Conservation (phyloP, 2,329 filamentous ascomycete genomes). For the Alternaria ventricosa region DNA sequence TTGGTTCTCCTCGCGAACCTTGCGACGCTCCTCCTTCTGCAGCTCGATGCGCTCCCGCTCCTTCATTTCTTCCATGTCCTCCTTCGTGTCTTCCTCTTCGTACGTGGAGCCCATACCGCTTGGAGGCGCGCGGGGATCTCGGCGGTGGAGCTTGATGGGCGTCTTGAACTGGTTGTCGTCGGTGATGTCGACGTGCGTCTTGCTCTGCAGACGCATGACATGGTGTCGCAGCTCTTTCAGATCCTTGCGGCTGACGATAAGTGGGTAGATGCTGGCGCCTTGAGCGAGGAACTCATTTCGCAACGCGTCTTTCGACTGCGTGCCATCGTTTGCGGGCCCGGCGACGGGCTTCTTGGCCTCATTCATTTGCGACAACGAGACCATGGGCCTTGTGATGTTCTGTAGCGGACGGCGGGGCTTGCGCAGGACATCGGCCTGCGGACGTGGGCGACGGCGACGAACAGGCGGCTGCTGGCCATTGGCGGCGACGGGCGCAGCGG, state of each 20-base stretch:
- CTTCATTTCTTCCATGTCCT: conserved; percentile 70
- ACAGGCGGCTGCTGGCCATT: conserved; percentile 43
- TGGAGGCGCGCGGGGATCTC: conserved; percentile 75
- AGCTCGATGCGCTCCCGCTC: conserved; percentile 66
- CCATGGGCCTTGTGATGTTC: conserved; percentile 40
- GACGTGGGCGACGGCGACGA: conserved; percentile 43
- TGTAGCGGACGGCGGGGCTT: conserved; percentile 42
- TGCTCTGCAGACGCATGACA: conserved; percentile 77
- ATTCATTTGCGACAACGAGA: conserved; percentile 44
- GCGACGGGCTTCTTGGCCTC: conserved; percentile 24
- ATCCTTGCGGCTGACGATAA: conserved; percentile 83
- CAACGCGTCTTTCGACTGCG: conserved; percentile 29
- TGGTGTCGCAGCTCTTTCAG: conserved; percentile 84
- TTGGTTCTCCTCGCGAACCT: conserved; percentile 83
- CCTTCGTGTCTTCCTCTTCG: conserved; percentile 64
- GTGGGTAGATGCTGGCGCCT: conserved; percentile 55
- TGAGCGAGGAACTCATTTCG: conserved; percentile 34
- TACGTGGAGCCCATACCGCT: conserved; percentile 47
- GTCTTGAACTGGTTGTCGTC: conserved; percentile 85
- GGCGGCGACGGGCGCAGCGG: conserved; percentile 32
- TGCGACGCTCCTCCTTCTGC: conserved; percentile 77
- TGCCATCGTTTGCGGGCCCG: conserved; percentile 13
- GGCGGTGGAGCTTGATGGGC: conserved; percentile 86
- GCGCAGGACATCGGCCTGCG: conserved; percentile 47
- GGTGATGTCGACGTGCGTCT: conserved; percentile 68